Conservation (phyloP, 345 rosid species). For the Hibiscus tridactylites region DNA sequence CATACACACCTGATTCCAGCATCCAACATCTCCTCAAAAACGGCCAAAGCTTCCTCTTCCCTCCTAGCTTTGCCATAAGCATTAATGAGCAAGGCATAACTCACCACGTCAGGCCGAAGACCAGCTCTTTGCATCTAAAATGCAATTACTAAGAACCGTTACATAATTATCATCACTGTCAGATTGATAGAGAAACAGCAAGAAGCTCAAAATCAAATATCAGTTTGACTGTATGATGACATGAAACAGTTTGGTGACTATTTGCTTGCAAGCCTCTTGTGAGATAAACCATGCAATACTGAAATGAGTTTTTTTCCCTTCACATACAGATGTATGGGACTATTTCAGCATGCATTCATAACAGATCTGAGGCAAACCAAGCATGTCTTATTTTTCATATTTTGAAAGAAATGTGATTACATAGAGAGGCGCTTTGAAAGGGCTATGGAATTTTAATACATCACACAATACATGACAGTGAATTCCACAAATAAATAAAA, state of each 20-base stretch:
- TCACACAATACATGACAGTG: neutral
- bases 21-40: slow-evolving; percentile 95
- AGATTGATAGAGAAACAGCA: neutral
- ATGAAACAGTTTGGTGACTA: neutral
- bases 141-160: neutral
- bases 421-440: neutral
- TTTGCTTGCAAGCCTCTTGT: neutral
- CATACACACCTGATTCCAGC: slow-evolving; percentile 67
- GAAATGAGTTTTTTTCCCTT: neutral
- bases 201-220: neutral
- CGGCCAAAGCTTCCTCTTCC: slow-evolving; percentile 94
- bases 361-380: neutral
- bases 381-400: neutral
- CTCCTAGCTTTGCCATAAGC: slow-evolving; percentile 95
- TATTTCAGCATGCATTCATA: neutral
- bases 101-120: slow-evolving; percentile 78
- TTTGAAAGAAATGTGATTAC: neutral
- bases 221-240: neutral
- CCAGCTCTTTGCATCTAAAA: slow-evolving; percentile 93
- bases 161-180: neutral
- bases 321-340: neutral
- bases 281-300: neutral
- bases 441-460: neutral
- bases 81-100: slow-evolving; percentile 83
- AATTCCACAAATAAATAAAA: neutral